Evolutionary conservation across 2,329 filamentous ascomycete genomes (phyloP), one percentile per base, ranked within the genome.

Genomic region (Meredithiella fracta): DNA sequence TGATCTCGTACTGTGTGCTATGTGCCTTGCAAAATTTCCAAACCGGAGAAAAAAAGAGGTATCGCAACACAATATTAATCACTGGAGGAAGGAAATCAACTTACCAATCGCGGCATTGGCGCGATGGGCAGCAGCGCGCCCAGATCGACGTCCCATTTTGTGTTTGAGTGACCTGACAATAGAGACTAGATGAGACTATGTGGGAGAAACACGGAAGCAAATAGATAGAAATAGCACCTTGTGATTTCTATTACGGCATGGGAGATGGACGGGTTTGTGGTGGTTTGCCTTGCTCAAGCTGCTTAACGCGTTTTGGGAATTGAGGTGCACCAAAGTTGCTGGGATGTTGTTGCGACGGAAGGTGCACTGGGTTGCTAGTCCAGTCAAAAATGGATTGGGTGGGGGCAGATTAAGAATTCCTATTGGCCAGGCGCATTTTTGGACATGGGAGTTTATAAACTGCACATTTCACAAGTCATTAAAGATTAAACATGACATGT

Each of bases 21-120:
- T 34, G 5, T 5, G 11, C 11, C 29, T 11, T 5, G 11, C 11
- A 11, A 34, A 34, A 34, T 34, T 34, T 11, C 11, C 5, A 11
- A 11, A 5, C 11, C 29, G 11, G 11, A 34, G 29, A 34, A 11
- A 5, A 5, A 34, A 11, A 11, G 29, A 34, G 11, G 5, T 34
- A 34, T 34, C 29, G 29, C 11, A 5, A 34, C 26, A 15, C 47
- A 20, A n/a, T n/a, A 9, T 51, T 31, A n/a, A 9, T 34, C 29
- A 51, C 2, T 9, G 6, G 11, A 53, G 1, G 5, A 14, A 26
- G n/a, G 17, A 40, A 50, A 47, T 23, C 52, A 56, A 68, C 73
- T 64, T 68, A 77, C 74, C 73, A 62, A 77, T 67, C 60, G 74
- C 74, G 60, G 73, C 73, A 59, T 73, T 72, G 59, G 74, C 73